Base-by-base conservation (phyloP, 306 rosid species). In the apple (Malus domestica) region DNA sequence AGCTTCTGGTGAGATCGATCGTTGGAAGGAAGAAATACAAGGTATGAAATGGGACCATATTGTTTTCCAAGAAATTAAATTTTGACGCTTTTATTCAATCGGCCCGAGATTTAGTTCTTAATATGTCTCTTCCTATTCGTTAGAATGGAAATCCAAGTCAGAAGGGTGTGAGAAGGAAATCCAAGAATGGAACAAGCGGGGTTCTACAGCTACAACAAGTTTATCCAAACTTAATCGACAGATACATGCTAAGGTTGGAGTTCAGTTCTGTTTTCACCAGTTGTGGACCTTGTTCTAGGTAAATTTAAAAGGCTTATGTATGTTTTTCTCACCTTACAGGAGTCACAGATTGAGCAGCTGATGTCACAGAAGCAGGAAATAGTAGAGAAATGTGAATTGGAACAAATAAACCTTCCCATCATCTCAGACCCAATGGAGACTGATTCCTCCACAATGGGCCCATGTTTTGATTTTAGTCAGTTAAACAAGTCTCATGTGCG, bases 121-220 rank as follows among this genome's bases (percentile, higher is more conserved):
- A 10, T 16, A 15, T 13, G 62, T 73, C 54, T 74, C 44, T 58
- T 51, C 25, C 62, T 72, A 45, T 70, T 62, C 60, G 14, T 76
- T 77, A 96, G 99, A 88, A 74, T 96, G 93, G 99, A 96, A 89
- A 84, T 89, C 89, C n/a, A 93, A 84, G 89, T 86, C 91, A 76
- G 99, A 96, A 64, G 97, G 78, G 27, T 89, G 97, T 79, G 99
- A 96, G 82, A 90, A 89, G 87, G 98, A 92, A 42, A 96, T 96
- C 83, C 98, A 89, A 67, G 99, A 96, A 58, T 96, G 99, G 98
- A 90, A 88, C 88, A 96, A 96, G 84, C 84, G 78, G 78, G 87
- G 90, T 87, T 96, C 99, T 75, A 76, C 89, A 42, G 89, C 93
- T 75, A 96, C 99, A 78, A 88, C 99, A 76, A 89, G 80, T 81